phyloP scores from a whole-genome alignment of 805 yeast genomes.

The Candida ponderosae region DNA sequence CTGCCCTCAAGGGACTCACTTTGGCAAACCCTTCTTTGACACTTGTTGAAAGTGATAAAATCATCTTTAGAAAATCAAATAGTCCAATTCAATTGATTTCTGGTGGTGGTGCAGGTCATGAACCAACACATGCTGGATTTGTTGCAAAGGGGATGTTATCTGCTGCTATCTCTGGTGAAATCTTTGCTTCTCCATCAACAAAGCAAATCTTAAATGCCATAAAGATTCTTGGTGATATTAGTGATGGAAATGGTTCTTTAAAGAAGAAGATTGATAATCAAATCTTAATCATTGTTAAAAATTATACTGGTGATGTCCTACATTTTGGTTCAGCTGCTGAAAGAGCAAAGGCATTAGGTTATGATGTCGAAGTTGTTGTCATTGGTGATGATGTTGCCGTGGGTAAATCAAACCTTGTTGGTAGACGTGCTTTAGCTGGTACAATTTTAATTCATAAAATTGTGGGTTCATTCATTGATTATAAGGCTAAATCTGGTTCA shows the following conservation, averaged over 20 bases:
- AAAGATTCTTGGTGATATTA: conserved; percentile 24
- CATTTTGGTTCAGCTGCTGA: conserved; percentile 92
- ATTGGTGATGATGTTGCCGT: conserved; percentile 94
- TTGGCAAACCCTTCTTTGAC: conserved; percentile 29
- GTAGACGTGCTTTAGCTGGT: conserved; percentile 92
- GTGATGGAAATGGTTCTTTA: too few species aligned
- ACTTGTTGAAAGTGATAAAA: conserved; percentile 27
- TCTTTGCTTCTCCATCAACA: conserved; percentile 95
- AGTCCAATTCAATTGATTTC: conserved; percentile 66
- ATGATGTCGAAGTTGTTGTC: conserved; percentile 60
- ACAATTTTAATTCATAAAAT: conserved; percentile 81
- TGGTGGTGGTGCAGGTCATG: conserved; percentile 97
- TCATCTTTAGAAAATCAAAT: conserved; percentile 24
- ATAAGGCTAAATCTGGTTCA: conserved; percentile 30
- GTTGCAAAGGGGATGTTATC: conserved; percentile 79
- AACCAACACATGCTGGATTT: conserved; percentile 88
- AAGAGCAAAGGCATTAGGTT: conserved; percentile 73
- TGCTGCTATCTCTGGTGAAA: conserved; percentile 84
- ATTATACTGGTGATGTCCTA: conserved; percentile 90
- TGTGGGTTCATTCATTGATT: conserved; percentile 64
- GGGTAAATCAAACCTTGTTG: conserved; percentile 84
- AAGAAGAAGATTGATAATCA: conserved; percentile 49
- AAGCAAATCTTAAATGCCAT: conserved; percentile 73
- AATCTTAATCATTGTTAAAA: conserved; percentile 73
- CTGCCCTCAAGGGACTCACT: conserved; percentile 30